Conservation (phyloP, 2,329 filamentous ascomycete genomes). For the Hypoxylon sp. region DNA sequence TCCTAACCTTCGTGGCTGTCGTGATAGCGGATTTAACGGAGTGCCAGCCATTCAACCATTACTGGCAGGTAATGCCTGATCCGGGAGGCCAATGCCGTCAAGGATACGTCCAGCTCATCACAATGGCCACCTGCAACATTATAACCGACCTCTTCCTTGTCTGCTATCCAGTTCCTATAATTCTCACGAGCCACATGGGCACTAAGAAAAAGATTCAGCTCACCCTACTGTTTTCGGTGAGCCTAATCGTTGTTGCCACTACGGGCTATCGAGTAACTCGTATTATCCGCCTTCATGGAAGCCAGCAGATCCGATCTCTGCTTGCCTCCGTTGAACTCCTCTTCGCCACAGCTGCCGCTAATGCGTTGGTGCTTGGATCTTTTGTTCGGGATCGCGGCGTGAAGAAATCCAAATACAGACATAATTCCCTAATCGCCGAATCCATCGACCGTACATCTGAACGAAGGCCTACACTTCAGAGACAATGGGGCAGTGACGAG, state of each 20-base stretch:
- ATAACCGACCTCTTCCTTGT: slow-evolving; percentile 90
- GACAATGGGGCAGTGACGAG: slow-evolving; percentile 89
- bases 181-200: slow-evolving; percentile 81
- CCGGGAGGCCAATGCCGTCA: slow-evolving; percentile 88
- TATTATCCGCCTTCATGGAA: slow-evolving; percentile 77
- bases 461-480: slow-evolving; percentile 66
- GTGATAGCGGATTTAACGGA: slow-evolving; percentile 85
- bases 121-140: slow-evolving; percentile 90
- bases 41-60: slow-evolving; percentile 80
- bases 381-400: slow-evolving; percentile 91
- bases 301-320: slow-evolving; percentile 89
- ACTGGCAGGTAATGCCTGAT: slow-evolving; percentile 88
- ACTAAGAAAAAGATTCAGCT: slow-evolving; percentile 84
- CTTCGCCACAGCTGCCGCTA: slow-evolving; percentile 87
- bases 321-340: slow-evolving; percentile 92
- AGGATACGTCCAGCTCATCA: slow-evolving; percentile 87
- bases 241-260: slow-evolving; percentile 81
- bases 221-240: slow-evolving; percentile 84
- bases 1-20: slow-evolving; percentile 83
- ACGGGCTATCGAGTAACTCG: slow-evolving; percentile 85
- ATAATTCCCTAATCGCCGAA: slow-evolving; percentile 69
- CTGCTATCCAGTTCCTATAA: slow-evolving; percentile 89
- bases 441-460: slow-evolving; percentile 69
- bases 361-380: slow-evolving; percentile 89
- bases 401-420: slow-evolving; percentile 88